Evolutionary conservation across 805 yeast genomes (phyloP), one percentile per base, ranked within the genome.

Genomic region (Sugiyamaella mastotermitis): DNA sequence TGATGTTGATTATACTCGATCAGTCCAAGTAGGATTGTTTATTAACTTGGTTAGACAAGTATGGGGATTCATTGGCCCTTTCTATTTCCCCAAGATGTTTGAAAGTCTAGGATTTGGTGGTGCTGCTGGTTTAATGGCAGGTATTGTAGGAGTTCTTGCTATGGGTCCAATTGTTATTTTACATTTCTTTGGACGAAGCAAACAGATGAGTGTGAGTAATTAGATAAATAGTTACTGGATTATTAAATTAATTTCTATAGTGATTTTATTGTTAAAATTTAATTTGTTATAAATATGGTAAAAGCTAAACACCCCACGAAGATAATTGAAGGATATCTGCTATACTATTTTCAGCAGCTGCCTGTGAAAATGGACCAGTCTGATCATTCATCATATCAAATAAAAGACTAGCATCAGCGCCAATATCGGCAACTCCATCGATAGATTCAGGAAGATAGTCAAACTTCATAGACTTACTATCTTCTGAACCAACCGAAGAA

Each of bases 51-150:
- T 52, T 19, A 40, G 60, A 28, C 58, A 54, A 25, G 23, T 39
- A 8, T 43, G 45, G 31, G 60, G 57, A 10, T 55, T 55, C 29
- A 40, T 52, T 19, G 60, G 56, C 10, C 60, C 60, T n/a, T 55
- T 55, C 42, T 55, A 52, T 42, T 55, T 55, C 37, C 60, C 60
- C 5, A 28, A 32, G 8, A 54, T 55, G 58, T 46, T 55, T 32
- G 45, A 37, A 6, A 49, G 41, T 31, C 24, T 55, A 7, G 51
- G 50, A 17, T 34, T 42, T 11, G 39, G 37, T 5, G 46, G 46
- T 5, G 43, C 43, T n/a, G 46, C 35, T 7, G 39, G 46, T n/a
- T 30, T 42, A 5, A 39, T 42, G 43, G 39, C 37, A 9, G 46
- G 43, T 10, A 13, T 42, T 6, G 23, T 42, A 9, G 46, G 40